These are phyloP conservation scores for Funneliformis mosseae DNA, from an alignment of 192 early-diverging fungal species.

Conservation along the genomic window DNA sequence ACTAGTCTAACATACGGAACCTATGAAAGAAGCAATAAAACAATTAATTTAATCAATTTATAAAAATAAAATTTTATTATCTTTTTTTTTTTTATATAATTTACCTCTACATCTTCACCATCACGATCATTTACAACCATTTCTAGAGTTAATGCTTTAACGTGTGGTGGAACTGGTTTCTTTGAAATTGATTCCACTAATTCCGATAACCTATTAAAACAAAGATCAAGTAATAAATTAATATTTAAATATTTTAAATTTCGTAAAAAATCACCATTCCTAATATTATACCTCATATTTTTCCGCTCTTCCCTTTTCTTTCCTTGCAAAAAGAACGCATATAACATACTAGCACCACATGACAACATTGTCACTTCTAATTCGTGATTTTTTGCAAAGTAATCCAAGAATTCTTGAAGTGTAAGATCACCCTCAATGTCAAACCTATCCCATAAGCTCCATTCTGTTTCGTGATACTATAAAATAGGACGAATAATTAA, in stretches of 20 bases:
- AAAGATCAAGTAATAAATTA: not conserved
- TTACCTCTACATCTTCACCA: conserved; percentile 88
- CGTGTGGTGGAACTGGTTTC: conserved; percentile 86
- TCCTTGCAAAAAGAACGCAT: conserved; percentile 82
- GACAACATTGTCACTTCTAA: conserved; percentile 94
- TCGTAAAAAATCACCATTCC: not conserved
- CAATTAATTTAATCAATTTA: not conserved
- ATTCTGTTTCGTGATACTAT: conserved; percentile 80
- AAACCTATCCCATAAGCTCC: conserved; percentile 96
- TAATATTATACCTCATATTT: conserved; percentile 66
- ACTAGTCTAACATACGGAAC: conserved; percentile 52
- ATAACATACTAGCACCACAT: conserved; percentile 90
- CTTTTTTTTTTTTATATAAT: conserved; percentile 34
- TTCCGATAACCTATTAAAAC: conserved; percentile 66
- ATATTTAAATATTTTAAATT: not conserved
- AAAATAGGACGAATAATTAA: not conserved
- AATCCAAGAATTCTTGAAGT: conserved; percentile 85
- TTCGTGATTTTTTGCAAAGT: conserved; percentile 78
- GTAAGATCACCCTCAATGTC: conserved; percentile 84
- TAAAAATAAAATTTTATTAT: too few relatives aligned
- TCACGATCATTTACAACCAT: conserved; percentile 86
- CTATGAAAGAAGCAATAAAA: conserved; percentile 29
- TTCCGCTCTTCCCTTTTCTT: conserved; percentile 85
- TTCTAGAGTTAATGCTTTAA: conserved; percentile 84
- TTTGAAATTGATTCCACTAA: conserved; percentile 73